Percentiles rank a stretch among this genome's conserved stretches.
Evolutionary conservation across 169 alveolate species (phyloP).

Genomic region (Plasmodium relictum): DNA sequence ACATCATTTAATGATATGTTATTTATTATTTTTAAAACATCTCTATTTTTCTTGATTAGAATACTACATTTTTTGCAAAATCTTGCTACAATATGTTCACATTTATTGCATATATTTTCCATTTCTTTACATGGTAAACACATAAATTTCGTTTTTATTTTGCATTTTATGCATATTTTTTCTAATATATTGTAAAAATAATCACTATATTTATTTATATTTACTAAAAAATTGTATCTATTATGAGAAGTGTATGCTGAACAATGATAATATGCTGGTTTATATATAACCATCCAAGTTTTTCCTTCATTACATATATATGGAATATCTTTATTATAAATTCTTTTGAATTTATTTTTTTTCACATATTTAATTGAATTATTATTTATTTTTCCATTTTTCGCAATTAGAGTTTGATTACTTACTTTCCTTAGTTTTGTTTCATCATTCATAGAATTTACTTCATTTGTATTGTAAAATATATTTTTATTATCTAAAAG

Average conservation of each 20-base stretch:
- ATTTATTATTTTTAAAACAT: conserved; percentile 78
- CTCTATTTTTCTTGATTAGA: conserved; percentile 61
- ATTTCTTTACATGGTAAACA: conserved; percentile 49
- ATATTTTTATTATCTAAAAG: neutral
- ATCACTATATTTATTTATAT: conserved; percentile 58
- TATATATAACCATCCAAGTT: conserved; percentile 83
- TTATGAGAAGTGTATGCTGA: conserved; percentile 80
- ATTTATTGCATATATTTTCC: conserved; percentile 51
- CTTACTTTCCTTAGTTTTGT: neutral
- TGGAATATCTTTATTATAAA: conserved; percentile 80
- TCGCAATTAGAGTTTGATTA: neutral
- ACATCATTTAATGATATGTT: conserved; percentile 79
- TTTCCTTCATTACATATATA: conserved; percentile 80
- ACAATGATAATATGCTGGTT: conserved; percentile 86
- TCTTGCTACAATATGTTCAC: conserved; percentile 50
- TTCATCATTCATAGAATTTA: conserved; percentile 4
- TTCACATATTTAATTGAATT: conserved; percentile 7
- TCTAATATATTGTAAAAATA: conserved; percentile 63
- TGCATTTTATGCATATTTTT: conserved; percentile 63
- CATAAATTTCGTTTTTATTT: conserved; percentile 73
- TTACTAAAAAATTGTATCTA: conserved; percentile 45
- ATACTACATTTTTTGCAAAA: conserved; percentile 58
- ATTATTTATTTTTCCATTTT: neutral
- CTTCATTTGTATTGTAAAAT: neutral
- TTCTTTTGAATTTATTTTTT: conserved; percentile 51